These are phyloP conservation scores for Saccharomyces hybrid DNA, from an alignment of 1,139 yeast species.

Conservation along the genomic window DNA sequence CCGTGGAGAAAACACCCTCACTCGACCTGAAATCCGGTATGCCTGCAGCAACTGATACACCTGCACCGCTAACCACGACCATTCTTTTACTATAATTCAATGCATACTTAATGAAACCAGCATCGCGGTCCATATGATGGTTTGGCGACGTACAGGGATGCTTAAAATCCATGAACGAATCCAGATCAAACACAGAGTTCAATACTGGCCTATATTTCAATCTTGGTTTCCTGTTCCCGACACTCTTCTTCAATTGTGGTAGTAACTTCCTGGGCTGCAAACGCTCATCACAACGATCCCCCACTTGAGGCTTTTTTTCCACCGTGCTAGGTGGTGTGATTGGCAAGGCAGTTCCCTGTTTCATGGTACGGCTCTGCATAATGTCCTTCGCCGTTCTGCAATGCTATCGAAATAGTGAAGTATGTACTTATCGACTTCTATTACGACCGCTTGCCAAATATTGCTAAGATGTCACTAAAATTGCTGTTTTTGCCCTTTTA, in stretches of 20 bases:
- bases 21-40: constrained; percentile 83
- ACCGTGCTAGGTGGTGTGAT: constrained; percentile 12
- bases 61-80: constrained; percentile 75
- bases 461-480: background rate
- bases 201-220: constrained; percentile 37
- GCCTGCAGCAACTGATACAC: constrained; percentile 83
- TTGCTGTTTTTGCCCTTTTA: background rate
- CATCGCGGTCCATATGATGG: constrained; percentile 32
- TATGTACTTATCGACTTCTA: background rate
- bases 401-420: background rate
- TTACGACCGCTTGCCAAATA: background rate
- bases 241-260: constrained; percentile 12
- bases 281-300: background rate
- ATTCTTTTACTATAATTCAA: constrained; percentile 40
- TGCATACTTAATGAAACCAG: constrained; percentile 38
- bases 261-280: constrained; percentile 20
- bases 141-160: constrained; percentile 19
- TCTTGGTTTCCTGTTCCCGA: constrained; percentile 32
- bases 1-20: constrained; percentile 63
- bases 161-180: constrained; percentile 25
- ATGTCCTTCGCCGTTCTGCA: background rate
- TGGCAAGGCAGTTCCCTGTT: constrained; percentile 1
- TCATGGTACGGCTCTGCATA: background rate
- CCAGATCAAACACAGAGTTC: constrained; percentile 36
- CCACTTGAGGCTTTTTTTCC: constrained; percentile 2